phyloP scores from a whole-genome alignment of 805 yeast genomes.

The Metschnikowia arizonensis region DNA sequence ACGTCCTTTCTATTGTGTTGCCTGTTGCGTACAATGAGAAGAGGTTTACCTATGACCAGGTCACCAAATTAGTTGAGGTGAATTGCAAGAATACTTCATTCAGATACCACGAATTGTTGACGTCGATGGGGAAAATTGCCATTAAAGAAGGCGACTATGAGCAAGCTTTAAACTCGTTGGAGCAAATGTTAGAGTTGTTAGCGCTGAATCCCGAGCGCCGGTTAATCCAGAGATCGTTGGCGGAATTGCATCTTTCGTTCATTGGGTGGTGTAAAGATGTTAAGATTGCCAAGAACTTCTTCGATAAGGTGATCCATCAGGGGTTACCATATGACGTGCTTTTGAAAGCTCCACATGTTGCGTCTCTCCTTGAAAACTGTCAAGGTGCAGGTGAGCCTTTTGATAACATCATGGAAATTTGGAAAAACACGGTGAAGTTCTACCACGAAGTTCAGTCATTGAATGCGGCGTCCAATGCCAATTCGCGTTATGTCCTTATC shows the following conservation, averaged over 20 bases:
- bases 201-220: conserved; percentile 1
- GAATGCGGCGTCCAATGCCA: conserved; percentile 41
- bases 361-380: conserved; percentile 57
- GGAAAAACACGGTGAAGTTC: conserved; percentile 57
- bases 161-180: conserved; percentile 62
- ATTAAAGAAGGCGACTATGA: conserved; percentile 60
- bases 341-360: conserved; percentile 70
- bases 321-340: conserved; percentile 71
- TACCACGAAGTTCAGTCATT: conserved; percentile 42
- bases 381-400: conserved; percentile 55
- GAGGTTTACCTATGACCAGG: conserved; percentile 56
- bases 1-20: conserved; percentile 63
- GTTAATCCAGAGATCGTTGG: conserved; percentile 36
- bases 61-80: conserved; percentile 51
- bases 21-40: conserved; percentile 63
- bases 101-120: conserved; percentile 46
- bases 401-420: conserved; percentile 54
- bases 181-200: conserved; percentile 49
- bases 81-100: conserved; percentile 27
- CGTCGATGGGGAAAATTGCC: conserved; percentile 73
- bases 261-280: conserved; percentile 75
- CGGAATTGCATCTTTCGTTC: conserved; percentile 72
- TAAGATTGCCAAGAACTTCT: conserved; percentile 66
- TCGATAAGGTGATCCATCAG: conserved; percentile 63
- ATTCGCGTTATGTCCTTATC: conserved; percentile 67